phyloP scores from a whole-genome alignment of 495 filamentous ascomycete species.

The Letharia lupina region DNA sequence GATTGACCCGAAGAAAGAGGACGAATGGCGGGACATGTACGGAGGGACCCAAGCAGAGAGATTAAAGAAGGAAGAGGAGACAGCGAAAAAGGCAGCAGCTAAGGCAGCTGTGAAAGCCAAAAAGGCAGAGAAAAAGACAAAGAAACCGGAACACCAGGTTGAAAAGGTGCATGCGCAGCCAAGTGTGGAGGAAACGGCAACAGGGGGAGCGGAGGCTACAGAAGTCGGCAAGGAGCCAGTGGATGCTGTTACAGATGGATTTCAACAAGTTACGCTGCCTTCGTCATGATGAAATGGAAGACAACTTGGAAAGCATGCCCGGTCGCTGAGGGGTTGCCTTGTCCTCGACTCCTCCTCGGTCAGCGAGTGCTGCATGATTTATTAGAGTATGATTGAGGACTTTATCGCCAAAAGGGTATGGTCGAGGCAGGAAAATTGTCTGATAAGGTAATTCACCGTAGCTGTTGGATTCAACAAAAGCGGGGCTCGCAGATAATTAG shows the following conservation, averaged over 20 bases:
- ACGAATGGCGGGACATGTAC: conserved; percentile 72
- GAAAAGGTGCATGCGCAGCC: conserved; percentile 34
- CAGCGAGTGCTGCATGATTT: not conserved
- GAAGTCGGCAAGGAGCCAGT: conserved; percentile 28
- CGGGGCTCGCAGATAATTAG: not conserved
- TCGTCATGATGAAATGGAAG: conserved; percentile 23
- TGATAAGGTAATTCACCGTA: not conserved
- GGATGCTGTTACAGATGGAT: conserved; percentile 34
- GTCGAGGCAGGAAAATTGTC: not conserved
- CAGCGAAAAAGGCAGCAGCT: conserved; percentile 46
- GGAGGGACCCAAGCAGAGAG: conserved; percentile 63
- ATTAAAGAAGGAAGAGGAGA: conserved; percentile 57
- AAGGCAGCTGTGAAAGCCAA: conserved; percentile 49
- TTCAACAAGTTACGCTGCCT: conserved; percentile 33
- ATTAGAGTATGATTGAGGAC: not conserved
- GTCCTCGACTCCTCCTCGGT: not conserved
- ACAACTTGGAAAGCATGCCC: not conserved
- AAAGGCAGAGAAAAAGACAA: conserved; percentile 52
- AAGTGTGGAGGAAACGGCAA: conserved; percentile 37
- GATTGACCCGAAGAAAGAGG: conserved; percentile 73
- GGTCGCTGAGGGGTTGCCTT: not conserved
- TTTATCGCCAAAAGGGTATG: not conserved
- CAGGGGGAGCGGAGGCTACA: conserved; percentile 24
- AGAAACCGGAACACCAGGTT: conserved; percentile 40
- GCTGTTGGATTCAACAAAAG: not conserved